Evolutionary conservation across 371 early-diverging fungal species (phyloP), one percentile per base, ranked within the genome.

Genomic region (Mortierella sp.): DNA sequence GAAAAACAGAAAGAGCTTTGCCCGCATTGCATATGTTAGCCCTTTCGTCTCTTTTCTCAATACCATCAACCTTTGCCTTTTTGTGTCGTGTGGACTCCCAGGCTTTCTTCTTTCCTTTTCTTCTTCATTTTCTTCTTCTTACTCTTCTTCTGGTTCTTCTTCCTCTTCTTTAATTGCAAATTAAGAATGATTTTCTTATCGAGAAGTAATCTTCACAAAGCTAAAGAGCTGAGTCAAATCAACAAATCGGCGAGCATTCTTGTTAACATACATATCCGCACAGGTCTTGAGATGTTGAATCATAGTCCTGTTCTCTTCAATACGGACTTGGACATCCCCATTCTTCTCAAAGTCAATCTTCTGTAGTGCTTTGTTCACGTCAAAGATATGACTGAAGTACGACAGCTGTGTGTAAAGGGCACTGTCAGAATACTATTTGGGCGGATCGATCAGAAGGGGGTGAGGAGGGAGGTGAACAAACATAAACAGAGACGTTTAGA

Each of bases 381-480:
- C 85, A 65, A 95, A 86, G 53, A 94, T 72, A 26, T 82, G 75
- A 55, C 83, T 84, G 64, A 81, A 90, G 72, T 86, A 94, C 62
- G 81, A 82, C 64, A 94, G 66, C 75, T 94, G 93, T 23, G 86
- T 88, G 64, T 89, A 88, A 19, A 95, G 83, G 62, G 53, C 51
- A 29, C 75, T 72, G 62, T 92, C 92, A 44, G 89, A 76, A 64
- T 88, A 93, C 85, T 87, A 57, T 43, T 37, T 3, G 37, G 9
- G 37, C 9, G 37, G 9, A 37, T 9, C 37, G 37, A 3, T 9
- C 37, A 37, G 9, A 5, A 5, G 37, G 9, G 37, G 5, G 37
- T 7, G 9, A 26, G n/a, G 45, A 23, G 1, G 7, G 21, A 57
- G 14, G 26, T 7, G 9, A 26, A 57, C 43, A 45, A 18, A 53